A percentile compares a stretch with the other conserved stretches of the same genome.
Conservation (phyloP, 495 filamentous ascomycete species). For the Neurospora sp. region DNA sequence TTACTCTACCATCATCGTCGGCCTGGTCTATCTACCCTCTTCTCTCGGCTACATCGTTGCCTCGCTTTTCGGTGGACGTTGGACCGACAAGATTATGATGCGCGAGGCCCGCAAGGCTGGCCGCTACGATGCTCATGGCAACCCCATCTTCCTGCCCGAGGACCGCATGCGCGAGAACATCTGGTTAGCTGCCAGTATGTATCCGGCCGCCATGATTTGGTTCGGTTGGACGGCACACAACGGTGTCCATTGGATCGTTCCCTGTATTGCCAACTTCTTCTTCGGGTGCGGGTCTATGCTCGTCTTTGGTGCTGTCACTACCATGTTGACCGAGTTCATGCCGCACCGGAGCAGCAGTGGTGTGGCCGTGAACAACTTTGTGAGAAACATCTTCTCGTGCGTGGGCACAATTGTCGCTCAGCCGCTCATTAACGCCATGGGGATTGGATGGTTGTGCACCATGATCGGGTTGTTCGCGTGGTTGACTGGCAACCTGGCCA, state of each 20-base stretch:
- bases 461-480: slow-evolving; percentile 59
- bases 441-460: slow-evolving; percentile 85
- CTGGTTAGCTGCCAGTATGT: slow-evolving; percentile 68
- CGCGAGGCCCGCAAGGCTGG: slow-evolving; percentile 64
- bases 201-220: slow-evolving; percentile 58
- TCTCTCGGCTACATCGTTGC: slow-evolving; percentile 70
- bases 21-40: slow-evolving; percentile 73
- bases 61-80: slow-evolving; percentile 66
- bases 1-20: slow-evolving; percentile 62
- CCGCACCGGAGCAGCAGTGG: slow-evolving; percentile 61
- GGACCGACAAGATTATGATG: slow-evolving; percentile 87
- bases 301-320: slow-evolving; percentile 67
- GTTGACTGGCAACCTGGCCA: slow-evolving; percentile 39
- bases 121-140: slow-evolving; percentile 59
- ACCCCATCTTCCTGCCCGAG: slow-evolving; percentile 65
- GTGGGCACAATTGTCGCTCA: slow-evolving; percentile 64
- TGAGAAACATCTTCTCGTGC: slow-evolving; percentile 79
- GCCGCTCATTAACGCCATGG: slow-evolving; percentile 71
- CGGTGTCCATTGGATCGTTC: slow-evolving; percentile 34
- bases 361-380: slow-evolving; percentile 78
- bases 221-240: slow-evolving; percentile 44
- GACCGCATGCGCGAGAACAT: slow-evolving; percentile 88
- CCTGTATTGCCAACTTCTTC: slow-evolving; percentile 71
- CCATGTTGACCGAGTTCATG: slow-evolving; percentile 89
- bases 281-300: slow-evolving; percentile 87